Conservation (phyloP, 768 basidiomycete genomes). For the Tricholoma furcatifolium region DNA sequence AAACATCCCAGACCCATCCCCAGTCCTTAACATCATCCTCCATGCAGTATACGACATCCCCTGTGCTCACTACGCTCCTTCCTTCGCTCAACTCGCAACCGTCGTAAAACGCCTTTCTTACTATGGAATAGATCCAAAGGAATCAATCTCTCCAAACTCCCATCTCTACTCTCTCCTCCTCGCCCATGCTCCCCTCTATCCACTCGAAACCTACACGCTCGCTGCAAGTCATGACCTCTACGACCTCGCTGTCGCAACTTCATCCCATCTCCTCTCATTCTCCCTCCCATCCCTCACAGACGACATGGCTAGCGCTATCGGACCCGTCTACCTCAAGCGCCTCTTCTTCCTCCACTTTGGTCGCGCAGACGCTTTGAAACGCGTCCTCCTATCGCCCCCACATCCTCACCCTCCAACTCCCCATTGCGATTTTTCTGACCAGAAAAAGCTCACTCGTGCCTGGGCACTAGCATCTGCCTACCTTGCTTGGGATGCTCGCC, state of each 20-base stretch:
- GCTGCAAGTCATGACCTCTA: slow-evolving; percentile 66
- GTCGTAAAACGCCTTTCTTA: slow-evolving; percentile 54
- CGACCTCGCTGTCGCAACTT: slow-evolving; percentile 74
- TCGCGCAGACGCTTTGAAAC: slow-evolving; percentile 78
- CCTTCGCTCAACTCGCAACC: slow-evolving; percentile 53
- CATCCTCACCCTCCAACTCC: slow-evolving; percentile 71
- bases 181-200: slow-evolving; percentile 63
- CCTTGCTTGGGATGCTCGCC: slow-evolving; percentile 80
- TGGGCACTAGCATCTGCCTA: slow-evolving; percentile 85
- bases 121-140: slow-evolving; percentile 60
- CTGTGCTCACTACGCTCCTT: slow-evolving; percentile 72
- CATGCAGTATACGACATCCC: slow-evolving; percentile 73
- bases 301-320: slow-evolving; percentile 66
- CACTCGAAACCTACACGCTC: slow-evolving; percentile 71
- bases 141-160: slow-evolving; percentile 46
- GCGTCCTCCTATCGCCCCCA: slow-evolving; percentile 72
- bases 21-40: slow-evolving; percentile 68
- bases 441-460: slow-evolving; percentile 76
- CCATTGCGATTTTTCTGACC: slow-evolving; percentile 68
- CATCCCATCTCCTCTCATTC: slow-evolving; percentile 72
- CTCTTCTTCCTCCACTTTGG: slow-evolving; percentile 85
- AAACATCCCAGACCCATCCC: slow-evolving; percentile 56
- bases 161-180: slow-evolving; percentile 62
- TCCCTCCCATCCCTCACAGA: slow-evolving; percentile 69
- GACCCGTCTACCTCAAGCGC: slow-evolving; percentile 74